Percentiles rank a stretch among this genome's conserved stretches.
These are phyloP conservation scores for Aspergillus eucalypticola DNA, from an alignment of 2,329 filamentous ascomycete species.

Conservation along the genomic window DNA sequence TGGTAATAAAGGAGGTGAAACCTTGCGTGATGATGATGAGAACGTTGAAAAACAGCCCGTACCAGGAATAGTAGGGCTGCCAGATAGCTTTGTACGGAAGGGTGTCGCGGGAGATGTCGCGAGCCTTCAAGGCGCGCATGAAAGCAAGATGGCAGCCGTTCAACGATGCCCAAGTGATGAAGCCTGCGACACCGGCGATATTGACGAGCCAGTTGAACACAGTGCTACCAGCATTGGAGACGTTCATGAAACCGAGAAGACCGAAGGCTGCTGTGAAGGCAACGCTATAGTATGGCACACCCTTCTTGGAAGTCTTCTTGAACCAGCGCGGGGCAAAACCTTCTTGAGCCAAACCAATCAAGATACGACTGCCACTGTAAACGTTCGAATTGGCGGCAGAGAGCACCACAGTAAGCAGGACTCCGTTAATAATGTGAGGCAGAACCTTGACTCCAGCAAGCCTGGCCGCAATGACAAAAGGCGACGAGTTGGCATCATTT, in stretches of 20 bases:
- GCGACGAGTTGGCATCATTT: slow-evolving; percentile 38
- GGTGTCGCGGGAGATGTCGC: slow-evolving; percentile 57
- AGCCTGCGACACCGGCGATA: slow-evolving; percentile 38
- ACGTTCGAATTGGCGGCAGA: slow-evolving; percentile 47
- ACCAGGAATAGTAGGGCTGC: slow-evolving; percentile 66
- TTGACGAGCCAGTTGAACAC: slow-evolving; percentile 53
- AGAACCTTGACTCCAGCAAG: slow-evolving; percentile 41
- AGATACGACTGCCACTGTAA: slow-evolving; percentile 60
- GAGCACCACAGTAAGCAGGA: slow-evolving; percentile 46
- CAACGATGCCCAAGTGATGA: slow-evolving; percentile 41
- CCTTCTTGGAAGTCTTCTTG: slow-evolving; percentile 42
- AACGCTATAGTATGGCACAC: slow-evolving; percentile 49
- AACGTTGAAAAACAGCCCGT: slow-evolving; percentile 65
- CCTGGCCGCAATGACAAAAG: slow-evolving; percentile 47
- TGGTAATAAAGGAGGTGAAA: slow-evolving; percentile 65
- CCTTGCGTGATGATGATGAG: slow-evolving; percentile 68
- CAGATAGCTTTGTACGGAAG: slow-evolving; percentile 63
- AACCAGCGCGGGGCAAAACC: slow-evolving; percentile 48
- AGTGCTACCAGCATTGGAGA: slow-evolving; percentile 60
- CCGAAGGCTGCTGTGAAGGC: slow-evolving; percentile 54
- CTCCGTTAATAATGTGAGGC: slow-evolving; percentile 44
- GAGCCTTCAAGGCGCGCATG: slow-evolving; percentile 59
- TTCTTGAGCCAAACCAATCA: slow-evolving; percentile 64
- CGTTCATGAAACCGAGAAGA: slow-evolving; percentile 69
- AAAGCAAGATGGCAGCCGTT: slow-evolving; percentile 64